A percentile compares a stretch with the other conserved stretches of the same genome.
phyloP scores from a whole-genome alignment of 2,329 filamentous ascomycete species.

The Aspergillus floridensis region DNA sequence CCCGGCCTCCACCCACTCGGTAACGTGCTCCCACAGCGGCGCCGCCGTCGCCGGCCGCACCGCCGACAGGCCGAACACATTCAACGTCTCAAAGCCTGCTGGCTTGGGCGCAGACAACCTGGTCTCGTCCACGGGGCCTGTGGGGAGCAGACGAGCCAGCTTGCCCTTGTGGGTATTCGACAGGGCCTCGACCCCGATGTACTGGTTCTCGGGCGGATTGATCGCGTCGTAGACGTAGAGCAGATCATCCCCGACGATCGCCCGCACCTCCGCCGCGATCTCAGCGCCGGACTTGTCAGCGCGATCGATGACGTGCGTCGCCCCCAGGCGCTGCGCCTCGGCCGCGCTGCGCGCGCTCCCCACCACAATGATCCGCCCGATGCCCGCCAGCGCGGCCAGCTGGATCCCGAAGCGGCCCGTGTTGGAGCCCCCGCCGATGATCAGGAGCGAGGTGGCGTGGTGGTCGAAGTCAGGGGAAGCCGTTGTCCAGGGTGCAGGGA shows the following conservation, averaged over 20 bases:
- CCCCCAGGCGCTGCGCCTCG: constrained; percentile 36
- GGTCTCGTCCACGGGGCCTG: constrained; percentile 22
- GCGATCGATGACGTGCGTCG: constrained; percentile 44
- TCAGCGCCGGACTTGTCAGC: constrained; percentile 23
- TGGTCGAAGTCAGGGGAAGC: constrained; percentile 15
- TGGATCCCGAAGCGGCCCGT: constrained; percentile 26
- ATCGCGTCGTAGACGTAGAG: constrained; percentile 40
- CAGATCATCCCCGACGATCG: constrained; percentile 40
- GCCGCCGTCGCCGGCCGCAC: constrained; percentile 26
- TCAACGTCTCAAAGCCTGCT: constrained; percentile 28
- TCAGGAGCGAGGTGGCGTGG: constrained; percentile 17
- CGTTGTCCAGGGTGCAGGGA: constrained; percentile 9
- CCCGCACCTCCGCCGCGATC: constrained; percentile 32
- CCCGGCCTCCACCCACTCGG: too few relatives aligned
- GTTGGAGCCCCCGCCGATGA: constrained; percentile 27
- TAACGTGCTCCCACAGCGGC: constrained; percentile 33
- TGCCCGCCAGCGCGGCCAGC: constrained; percentile 29
- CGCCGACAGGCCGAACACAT: not conserved
- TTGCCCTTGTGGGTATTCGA: constrained; percentile 37
- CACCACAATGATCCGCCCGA: constrained; percentile 42
- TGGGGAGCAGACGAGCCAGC: constrained; percentile 24
- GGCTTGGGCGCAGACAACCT: constrained; percentile 30
- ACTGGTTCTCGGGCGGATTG: constrained; percentile 24
- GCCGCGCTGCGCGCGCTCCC: constrained; percentile 27
- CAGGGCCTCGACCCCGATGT: constrained; percentile 34